These are phyloP conservation scores for Monosporozyma yasuniensis DNA, from an alignment of 805 yeast species.

Conservation along the genomic window DNA sequence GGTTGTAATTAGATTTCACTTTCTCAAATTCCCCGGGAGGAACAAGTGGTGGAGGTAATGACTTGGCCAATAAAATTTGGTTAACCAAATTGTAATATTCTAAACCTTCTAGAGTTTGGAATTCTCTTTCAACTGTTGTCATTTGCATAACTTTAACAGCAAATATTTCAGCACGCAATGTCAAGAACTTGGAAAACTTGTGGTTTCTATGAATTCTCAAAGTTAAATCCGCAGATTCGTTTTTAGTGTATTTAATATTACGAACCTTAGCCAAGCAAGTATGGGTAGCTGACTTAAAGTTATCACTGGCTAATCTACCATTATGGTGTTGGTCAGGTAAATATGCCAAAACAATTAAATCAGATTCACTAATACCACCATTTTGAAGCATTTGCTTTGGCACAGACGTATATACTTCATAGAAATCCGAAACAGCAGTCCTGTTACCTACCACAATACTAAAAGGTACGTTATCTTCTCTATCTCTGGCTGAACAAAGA, in stretches of 20 bases:
- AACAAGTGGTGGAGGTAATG: slow-evolving; percentile 28
- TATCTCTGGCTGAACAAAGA: slow-evolving; percentile 60
- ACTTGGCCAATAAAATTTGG: slow-evolving; percentile 57
- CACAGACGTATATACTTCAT: slow-evolving; percentile 74
- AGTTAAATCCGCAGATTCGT: slow-evolving; percentile 67
- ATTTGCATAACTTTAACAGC: slow-evolving; percentile 75
- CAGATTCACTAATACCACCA: slow-evolving; percentile 60
- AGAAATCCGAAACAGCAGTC: slow-evolving; percentile 74
- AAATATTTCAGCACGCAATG: slow-evolving; percentile 54
- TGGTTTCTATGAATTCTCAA: slow-evolving; percentile 48
- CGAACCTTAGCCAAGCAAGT: slow-evolving; percentile 76
- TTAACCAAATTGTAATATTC: slow-evolving; percentile 71
- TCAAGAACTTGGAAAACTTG: slow-evolving; percentile 41
- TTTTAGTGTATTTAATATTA: slow-evolving; percentile 55
- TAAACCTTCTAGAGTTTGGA: slow-evolving; percentile 69
- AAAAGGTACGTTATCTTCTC: slow-evolving; percentile 49
- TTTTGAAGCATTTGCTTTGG: slow-evolving; percentile 44
- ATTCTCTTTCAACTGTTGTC: slow-evolving; percentile 92
- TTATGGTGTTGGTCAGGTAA: slow-evolving; percentile 32
- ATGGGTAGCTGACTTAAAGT: slow-evolving; percentile 28
- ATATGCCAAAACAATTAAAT: slow-evolving; percentile 56
- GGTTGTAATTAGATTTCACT: slow-evolving; percentile 43
- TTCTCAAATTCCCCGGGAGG: slow-evolving; percentile 33
- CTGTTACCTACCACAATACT: slow-evolving; percentile 66
- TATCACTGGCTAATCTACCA: slow-evolving; percentile 26